Percentiles rank a stretch among this genome's conserved stretches.
Conservation (phyloP, 1,139 yeast genomes). For the Pneumocystis wakefieldiae region DNA sequence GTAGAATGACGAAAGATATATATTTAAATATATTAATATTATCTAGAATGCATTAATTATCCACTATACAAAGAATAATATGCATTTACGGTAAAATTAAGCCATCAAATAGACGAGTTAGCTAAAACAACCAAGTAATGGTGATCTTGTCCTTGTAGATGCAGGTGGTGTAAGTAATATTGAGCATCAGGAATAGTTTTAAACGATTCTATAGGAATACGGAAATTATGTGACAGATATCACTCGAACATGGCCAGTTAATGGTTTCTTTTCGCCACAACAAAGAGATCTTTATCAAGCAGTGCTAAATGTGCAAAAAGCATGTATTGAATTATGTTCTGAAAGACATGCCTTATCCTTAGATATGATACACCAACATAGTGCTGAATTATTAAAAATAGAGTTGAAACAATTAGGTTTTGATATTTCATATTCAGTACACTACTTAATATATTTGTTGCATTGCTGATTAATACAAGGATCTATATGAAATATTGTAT, state of each 20-base stretch:
- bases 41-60: conserved; percentile 15
- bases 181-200: not conserved
- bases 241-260: conserved; percentile 91
- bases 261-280: conserved; percentile 51
- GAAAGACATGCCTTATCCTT: conserved; percentile 39
- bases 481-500: conserved; percentile 35
- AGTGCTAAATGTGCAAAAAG: conserved; percentile 66
- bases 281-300: conserved; percentile 82
- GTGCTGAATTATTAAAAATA: conserved; percentile 41
- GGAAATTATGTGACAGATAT: conserved; percentile 96
- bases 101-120: conserved; percentile 40
- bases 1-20: conserved; percentile 1
- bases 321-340: conserved; percentile 56
- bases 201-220: conserved; percentile 27
- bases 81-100: conserved; percentile 8
- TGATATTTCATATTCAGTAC: conserved; percentile 18
- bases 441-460: conserved; percentile 33
- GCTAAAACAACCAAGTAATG: conserved; percentile 74
- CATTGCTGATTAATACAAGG: conserved; percentile 24
- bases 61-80: conserved; percentile 16
- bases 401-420: conserved; percentile 68
- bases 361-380: conserved; percentile 60
- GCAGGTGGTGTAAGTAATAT: conserved; percentile 52
- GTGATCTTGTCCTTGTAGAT: conserved; percentile 80
- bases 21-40: not conserved